These are phyloP conservation scores for Fusarium sp. DNA, from an alignment of 2,329 filamentous ascomycete species.

Conservation along the genomic window DNA sequence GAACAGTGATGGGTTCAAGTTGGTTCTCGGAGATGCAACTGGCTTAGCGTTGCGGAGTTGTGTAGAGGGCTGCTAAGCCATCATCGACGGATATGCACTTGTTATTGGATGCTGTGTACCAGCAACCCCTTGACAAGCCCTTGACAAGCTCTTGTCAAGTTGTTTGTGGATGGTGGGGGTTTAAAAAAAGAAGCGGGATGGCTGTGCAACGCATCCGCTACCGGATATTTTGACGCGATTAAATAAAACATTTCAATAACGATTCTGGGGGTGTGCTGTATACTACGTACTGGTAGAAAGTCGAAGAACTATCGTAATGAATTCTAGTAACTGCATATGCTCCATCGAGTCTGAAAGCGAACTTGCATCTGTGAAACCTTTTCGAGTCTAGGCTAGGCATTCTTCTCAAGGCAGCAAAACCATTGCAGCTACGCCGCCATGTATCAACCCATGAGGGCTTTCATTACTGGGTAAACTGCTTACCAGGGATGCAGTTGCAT, in stretches of 20 bases:
- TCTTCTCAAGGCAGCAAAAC: neutral
- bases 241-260: neutral
- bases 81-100: slow-evolving; percentile 18
- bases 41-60: slow-evolving; percentile 20
- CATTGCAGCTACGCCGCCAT: neutral
- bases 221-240: neutral
- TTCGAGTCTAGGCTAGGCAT: slow-evolving; percentile 17
- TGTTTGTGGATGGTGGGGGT: slow-evolving; percentile 11
- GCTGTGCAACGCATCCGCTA: slow-evolving; percentile 37
- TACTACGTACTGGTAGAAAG: neutral
- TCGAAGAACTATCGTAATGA: neutral
- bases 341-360: neutral
- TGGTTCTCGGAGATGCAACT: slow-evolving; percentile 20
- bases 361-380: neutral
- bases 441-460: neutral
- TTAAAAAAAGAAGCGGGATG: slow-evolving; percentile 44
- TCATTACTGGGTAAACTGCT: neutral
- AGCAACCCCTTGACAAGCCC: slow-evolving; percentile 13
- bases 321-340: neutral
- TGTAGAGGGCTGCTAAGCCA: slow-evolving; percentile 26
- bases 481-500: neutral
- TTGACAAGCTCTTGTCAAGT: slow-evolving; percentile 20
- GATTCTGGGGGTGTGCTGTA: neutral
- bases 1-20: slow-evolving; percentile 31
- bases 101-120: slow-evolving; percentile 34